Evolutionary conservation across 352 stramenopile species (phyloP), one percentile per base, ranked within the genome.

Genomic region (Thalassiosira exigua): DNA sequence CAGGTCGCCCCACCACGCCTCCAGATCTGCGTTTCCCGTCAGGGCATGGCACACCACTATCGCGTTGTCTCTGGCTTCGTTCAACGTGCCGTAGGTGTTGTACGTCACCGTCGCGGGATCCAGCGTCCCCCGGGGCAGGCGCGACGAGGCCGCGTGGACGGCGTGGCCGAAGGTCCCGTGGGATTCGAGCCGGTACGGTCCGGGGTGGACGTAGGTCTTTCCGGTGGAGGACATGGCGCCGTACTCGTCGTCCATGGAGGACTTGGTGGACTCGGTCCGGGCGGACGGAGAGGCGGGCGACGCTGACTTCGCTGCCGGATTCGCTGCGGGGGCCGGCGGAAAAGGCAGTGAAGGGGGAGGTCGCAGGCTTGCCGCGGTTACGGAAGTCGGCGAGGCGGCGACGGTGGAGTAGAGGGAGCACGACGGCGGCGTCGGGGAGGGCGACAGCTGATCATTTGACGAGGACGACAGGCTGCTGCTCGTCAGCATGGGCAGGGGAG

Each of bases 31-130:
- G 83, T 98, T 97, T 30, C 95, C 96, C 24, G 96, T 98, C n/a
- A 98, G 87, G 12, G 95, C 96, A 81, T 98, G 96, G 82, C 95
- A 98, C 24, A 98, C 83, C 14, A 98, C 93, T 53, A 98, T 87
- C 3, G 95, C 95, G 70, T 98, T 98, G 82, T 97, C 93, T 14
- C 89, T 79, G 56, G 79, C 69, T 2, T 75, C 85, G 81, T 98
- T 98, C 2, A 98, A 84, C 69, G 69, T 79, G 19, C 96, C 96
- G 75, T 98, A 98, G 0, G 96, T 98, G 68, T 96, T 97, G 82
- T 98, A 98, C 17, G 90, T 72, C 32, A 84, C 41, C 27, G 73
- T 76, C 9, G 75, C 75, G 2, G 75, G 75, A 65, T 75, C 22
- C 19, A 84, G 57, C 19, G 76, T 41, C 1, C 69, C 68, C n/a